phyloP scores from a whole-genome alignment of 2,329 filamentous ascomycete species.

The Phialemoniopsis sp. region DNA sequence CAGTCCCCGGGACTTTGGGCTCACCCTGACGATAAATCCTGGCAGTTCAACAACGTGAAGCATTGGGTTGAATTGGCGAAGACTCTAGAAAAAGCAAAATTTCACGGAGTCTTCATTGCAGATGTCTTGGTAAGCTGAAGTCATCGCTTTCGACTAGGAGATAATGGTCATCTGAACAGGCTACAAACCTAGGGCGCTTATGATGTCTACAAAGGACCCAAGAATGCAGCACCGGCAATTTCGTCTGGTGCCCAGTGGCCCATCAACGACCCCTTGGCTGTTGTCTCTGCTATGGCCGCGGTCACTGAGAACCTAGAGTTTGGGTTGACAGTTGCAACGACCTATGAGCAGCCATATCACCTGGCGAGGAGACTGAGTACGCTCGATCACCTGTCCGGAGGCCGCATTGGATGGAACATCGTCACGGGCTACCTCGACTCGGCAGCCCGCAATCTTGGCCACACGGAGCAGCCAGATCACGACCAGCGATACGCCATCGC shows the following conservation, averaged over 20 bases:
- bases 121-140: conserved; percentile 53
- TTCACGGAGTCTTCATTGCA: conserved; percentile 64
- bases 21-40: conserved; percentile 60
- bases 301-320: conserved; percentile 11
- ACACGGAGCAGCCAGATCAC: conserved; percentile 55
- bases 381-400: conserved; percentile 62
- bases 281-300: conserved; percentile 12
- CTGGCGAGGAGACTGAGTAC: conserved; percentile 62
- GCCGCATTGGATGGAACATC: too few relatives aligned
- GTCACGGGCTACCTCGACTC: too few relatives aligned
- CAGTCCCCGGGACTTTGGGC: conserved; percentile 48
- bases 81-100: conserved; percentile 56
- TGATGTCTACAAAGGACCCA: conserved; percentile 61
- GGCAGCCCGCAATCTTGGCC: too few relatives aligned
- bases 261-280: conserved; percentile 54
- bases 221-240: conserved; percentile 42
- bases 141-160: too few relatives aligned
- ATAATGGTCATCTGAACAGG: too few relatives aligned
- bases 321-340: conserved; percentile 53
- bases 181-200: too few relatives aligned
- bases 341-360: conserved; percentile 67
- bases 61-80: conserved; percentile 60
- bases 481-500: conserved; percentile 58
- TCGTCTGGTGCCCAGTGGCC: conserved; percentile 61
- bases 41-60: conserved; percentile 54